Evolutionary conservation across 2,329 filamentous ascomycete species (phyloP).

Genomic region (Mycosphaerella arachidis): DNA sequence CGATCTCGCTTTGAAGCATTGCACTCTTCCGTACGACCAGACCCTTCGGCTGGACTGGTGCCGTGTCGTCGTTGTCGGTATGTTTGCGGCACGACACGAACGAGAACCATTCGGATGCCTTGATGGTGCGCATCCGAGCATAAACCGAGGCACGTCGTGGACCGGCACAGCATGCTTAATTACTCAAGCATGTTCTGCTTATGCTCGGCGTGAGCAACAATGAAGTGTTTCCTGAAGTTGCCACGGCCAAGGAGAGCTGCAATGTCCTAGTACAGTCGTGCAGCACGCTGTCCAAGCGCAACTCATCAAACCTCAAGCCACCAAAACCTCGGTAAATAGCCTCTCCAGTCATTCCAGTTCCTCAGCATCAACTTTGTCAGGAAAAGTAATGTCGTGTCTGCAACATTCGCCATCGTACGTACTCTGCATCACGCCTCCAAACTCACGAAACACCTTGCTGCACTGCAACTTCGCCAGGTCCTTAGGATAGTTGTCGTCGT

Average conservation of each 20-base stretch:
- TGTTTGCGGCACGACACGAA: too few relatives aligned
- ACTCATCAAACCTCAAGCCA: not conserved
- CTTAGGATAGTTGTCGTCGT: conserved; percentile 12
- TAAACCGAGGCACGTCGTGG: too few relatives aligned
- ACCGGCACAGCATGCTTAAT: too few relatives aligned
- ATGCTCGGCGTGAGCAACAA: too few relatives aligned
- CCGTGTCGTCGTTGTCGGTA: too few relatives aligned
- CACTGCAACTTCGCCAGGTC: conserved; percentile 16
- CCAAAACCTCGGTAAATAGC: conserved; percentile 3
- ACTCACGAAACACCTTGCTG: conserved; percentile 6
- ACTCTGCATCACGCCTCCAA: conserved; percentile 13
- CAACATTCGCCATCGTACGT: conserved; percentile 11
- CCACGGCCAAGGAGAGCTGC: conserved; percentile 9
- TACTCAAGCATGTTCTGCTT: too few relatives aligned
- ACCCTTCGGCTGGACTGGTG: too few relatives aligned
- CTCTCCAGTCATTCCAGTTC: conserved; percentile 11
- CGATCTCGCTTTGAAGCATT: too few relatives aligned
- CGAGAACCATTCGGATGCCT: too few relatives aligned
- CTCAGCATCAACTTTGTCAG: conserved; percentile 1
- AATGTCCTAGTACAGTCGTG: conserved; percentile 51
- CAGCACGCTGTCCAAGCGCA: not conserved
- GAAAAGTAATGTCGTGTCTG: conserved; percentile 14
- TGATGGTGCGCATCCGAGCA: too few relatives aligned
- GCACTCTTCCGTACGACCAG: too few relatives aligned
- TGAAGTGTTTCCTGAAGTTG: too few relatives aligned